Conservation (phyloP, 2,329 filamentous ascomycete genomes). For the Monosporascus ibericus region DNA sequence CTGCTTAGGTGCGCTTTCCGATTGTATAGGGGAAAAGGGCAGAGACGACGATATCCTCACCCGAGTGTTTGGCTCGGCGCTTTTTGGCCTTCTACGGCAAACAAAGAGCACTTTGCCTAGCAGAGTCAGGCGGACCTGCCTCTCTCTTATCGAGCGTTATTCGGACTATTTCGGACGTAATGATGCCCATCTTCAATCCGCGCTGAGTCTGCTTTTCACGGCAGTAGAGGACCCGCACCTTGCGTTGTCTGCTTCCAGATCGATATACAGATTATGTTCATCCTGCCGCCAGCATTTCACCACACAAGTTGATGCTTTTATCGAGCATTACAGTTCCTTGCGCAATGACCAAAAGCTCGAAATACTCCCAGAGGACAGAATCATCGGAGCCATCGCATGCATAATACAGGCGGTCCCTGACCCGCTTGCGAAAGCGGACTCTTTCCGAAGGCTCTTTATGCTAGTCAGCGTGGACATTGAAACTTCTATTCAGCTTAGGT, state of each 20-base stretch:
- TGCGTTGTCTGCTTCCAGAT: slow-evolving; percentile 64
- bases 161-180: slow-evolving; percentile 72
- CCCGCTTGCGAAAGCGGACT: slow-evolving; percentile 45
- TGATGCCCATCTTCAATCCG: slow-evolving; percentile 59
- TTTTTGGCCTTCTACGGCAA: slow-evolving; percentile 51
- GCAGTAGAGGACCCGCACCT: slow-evolving; percentile 58
- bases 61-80: slow-evolving; percentile 53
- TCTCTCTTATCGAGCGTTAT: slow-evolving; percentile 66
- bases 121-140: slow-evolving; percentile 60
- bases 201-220: slow-evolving; percentile 68
- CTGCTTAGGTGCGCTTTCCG: slow-evolving; percentile 61
- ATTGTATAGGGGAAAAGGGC: slow-evolving; percentile 55
- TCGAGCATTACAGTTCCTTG: slow-evolving; percentile 65
- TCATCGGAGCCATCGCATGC: slow-evolving; percentile 67
- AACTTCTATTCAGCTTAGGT: slow-evolving; percentile 30
- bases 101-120: slow-evolving; percentile 48
- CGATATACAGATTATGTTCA: slow-evolving; percentile 68
- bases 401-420: slow-evolving; percentile 67
- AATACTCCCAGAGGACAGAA: slow-evolving; percentile 63
- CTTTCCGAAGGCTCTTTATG: slow-evolving; percentile 52
- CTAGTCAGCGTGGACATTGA: slow-evolving; percentile 60
- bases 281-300: slow-evolving; percentile 67
- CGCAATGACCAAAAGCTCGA: slow-evolving; percentile 55
- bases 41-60: slow-evolving; percentile 52
- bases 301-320: slow-evolving; percentile 59